phyloP scores from a whole-genome alignment of 1,284 basidiomycete species.

The Pascua sp. region DNA sequence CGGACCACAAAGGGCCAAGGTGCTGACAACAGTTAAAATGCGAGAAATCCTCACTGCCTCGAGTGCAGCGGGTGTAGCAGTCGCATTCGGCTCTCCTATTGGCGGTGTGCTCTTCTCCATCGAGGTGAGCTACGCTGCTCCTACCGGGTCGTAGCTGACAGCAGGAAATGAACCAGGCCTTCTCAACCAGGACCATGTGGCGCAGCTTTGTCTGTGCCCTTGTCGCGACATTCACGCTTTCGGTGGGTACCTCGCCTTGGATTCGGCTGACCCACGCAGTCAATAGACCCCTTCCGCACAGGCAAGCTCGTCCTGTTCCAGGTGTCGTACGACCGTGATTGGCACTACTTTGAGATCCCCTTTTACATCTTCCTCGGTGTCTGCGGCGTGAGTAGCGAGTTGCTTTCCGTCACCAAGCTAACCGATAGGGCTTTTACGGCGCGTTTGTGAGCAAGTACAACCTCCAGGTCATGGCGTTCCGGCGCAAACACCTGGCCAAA shows the following conservation, averaged over 20 bases:
- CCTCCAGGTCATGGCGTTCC: conserved; percentile 88
- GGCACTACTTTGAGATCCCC: conserved; percentile 99
- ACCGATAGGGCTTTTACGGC: conserved; percentile 82
- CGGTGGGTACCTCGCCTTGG: conserved; percentile 61
- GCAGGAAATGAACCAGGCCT: conserved; percentile 96
- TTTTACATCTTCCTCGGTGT: conserved; percentile 89
- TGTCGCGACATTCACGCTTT: conserved; percentile 91
- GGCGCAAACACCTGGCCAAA: conserved; percentile 77
- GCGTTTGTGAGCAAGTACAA: conserved; percentile 97
- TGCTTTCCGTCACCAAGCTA: not conserved
- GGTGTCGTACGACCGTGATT: conserved; percentile 94
- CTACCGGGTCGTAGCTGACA: not conserved
- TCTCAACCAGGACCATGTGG: conserved; percentile 98
- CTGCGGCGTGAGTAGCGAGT: conserved; percentile 72
- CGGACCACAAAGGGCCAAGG: not conserved
- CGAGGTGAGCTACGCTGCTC: conserved; percentile 48
- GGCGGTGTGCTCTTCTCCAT: conserved; percentile 89
- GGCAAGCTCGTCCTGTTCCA: conserved; percentile 98
- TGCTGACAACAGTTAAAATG: conserved; percentile 70
- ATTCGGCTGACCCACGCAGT: conserved; percentile 52
- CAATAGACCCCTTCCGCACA: conserved; percentile 97
- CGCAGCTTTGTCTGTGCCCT: conserved; percentile 94
- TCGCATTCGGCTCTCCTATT: conserved; percentile 95
- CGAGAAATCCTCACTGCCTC: conserved; percentile 91
- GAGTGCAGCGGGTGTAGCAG: conserved; percentile 94